Evolutionary conservation across 2,329 filamentous ascomycete species (phyloP), one percentile per base, ranked within the genome.

Genomic region (Alternaria ethzedia): DNA sequence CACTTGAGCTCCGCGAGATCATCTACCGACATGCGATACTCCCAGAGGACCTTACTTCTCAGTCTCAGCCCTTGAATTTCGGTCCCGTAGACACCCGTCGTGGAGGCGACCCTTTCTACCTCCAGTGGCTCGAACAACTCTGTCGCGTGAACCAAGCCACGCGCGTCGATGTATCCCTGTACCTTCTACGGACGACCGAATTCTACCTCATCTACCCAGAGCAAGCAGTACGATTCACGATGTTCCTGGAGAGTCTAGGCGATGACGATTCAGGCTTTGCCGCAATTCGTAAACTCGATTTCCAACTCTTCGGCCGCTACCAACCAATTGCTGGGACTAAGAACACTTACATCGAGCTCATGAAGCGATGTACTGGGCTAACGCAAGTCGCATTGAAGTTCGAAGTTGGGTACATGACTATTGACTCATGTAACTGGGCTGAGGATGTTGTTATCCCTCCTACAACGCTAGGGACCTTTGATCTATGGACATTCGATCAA

Each of bases 121-220:
- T 59, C 7, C 47, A 45, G 15, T 66, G 59, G 43, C 60, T 66
- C 15, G 44, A 55, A 23, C 26, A 36, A 4, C 45, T 66, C 6
- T 64, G 54, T 30, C 57, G 45, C 44, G 49, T 61, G 26, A 59
- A 64, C 44, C 44, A 66, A 56, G 57, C 59, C 13, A 59, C 57
- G 4, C 61, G 64, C 11, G 23, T 61, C 45, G 61, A 64, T 10
- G 61, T 61, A 9, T 41, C 61, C 3, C 54, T 63, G 6, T 46
- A 32, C 13, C 55, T 59, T 8, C 57, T 62, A 21, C 55, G 59
- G 3, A 55, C 25, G 8, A 44, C 59, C 6, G 49, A 52, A 15
- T 58, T 64, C 15, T 25, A 17, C 5, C 13, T 64, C 13, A 28
- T 59, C 12, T 61, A 64, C 20, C 50, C 45, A 5, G 54, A 47